Evolutionary conservation across 345 rosid species (phyloP).

Genomic region (Eucalyptus albens): DNA sequence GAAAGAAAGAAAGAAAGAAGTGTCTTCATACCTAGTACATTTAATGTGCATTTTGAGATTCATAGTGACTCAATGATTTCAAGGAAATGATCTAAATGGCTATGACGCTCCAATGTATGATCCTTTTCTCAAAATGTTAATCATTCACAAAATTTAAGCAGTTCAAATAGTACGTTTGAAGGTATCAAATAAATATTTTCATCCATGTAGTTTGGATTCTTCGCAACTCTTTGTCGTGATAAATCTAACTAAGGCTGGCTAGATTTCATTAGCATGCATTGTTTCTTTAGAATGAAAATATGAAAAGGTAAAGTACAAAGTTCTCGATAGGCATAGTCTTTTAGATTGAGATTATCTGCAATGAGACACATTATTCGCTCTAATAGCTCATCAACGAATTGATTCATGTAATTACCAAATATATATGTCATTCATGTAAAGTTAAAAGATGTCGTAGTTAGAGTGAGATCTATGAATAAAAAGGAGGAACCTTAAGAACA

Average conservation of each 20-base stretch:
- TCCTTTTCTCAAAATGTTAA: neutral
- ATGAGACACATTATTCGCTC: neutral
- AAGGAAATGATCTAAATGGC: neutral
- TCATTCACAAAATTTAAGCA: neutral
- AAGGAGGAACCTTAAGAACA: neutral
- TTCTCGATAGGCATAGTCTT: neutral
- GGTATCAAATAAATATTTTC: neutral
- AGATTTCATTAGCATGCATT: neutral
- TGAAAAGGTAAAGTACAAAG: neutral
- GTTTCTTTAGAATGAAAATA: neutral
- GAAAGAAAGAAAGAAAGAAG: neutral
- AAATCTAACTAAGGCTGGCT: neutral
- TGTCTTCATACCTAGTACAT: neutral
- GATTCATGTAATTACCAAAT: neutral
- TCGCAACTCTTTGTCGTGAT: neutral
- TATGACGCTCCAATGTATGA: neutral
- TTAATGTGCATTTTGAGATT: neutral
- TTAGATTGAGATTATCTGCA: neutral
- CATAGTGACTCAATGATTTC: neutral
- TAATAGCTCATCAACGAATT: neutral
- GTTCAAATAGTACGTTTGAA: neutral
- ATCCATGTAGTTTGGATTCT: neutral
- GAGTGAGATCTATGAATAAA: neutral
- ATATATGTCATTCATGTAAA: neutral
- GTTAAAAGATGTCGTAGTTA: neutral